Conservation (phyloP, 305 asterid genomes). For the Fraxinus baroniana region DNA sequence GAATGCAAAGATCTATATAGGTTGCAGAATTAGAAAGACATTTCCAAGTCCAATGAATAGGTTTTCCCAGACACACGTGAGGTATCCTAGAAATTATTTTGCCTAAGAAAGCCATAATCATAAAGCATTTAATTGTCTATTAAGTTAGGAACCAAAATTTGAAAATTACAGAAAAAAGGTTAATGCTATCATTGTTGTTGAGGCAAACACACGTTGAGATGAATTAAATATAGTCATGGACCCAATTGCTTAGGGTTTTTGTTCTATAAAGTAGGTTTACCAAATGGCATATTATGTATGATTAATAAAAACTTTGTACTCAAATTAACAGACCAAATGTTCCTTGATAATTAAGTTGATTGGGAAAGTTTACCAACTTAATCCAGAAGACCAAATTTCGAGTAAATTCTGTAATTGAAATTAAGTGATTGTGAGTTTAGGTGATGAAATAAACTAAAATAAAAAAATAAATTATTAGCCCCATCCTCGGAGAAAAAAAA, state of each 20-base stretch:
- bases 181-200: conserved; percentile 30
- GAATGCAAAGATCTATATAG: too few relatives aligned
- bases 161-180: conserved; percentile 5
- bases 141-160: not conserved
- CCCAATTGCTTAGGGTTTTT: conserved; percentile 30
- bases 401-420: not conserved
- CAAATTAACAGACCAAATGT: conserved; percentile 45
- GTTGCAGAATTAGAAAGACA: not conserved
- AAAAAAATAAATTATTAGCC: too few relatives aligned
- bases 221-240: conserved; percentile 26
- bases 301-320: conserved; percentile 32
- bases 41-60: not conserved
- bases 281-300: conserved; percentile 27
- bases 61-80: not conserved
- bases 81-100: not conserved
- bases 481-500: too few relatives aligned
- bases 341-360: conserved; percentile 37
- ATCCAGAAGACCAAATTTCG: conserved; percentile 8
- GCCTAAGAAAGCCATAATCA: not conserved
- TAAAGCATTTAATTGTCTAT: not conserved
- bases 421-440: conserved; percentile 10
- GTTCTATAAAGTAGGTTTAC: conserved; percentile 48
- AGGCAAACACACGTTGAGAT: conserved; percentile 46
- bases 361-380: not conserved
- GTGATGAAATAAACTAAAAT: not conserved